Percentiles rank a stretch among this genome's conserved stretches.
phyloP scores from a whole-genome alignment of 192 early-diverging fungal genomes.

The Pilobolus umbonatus region DNA sequence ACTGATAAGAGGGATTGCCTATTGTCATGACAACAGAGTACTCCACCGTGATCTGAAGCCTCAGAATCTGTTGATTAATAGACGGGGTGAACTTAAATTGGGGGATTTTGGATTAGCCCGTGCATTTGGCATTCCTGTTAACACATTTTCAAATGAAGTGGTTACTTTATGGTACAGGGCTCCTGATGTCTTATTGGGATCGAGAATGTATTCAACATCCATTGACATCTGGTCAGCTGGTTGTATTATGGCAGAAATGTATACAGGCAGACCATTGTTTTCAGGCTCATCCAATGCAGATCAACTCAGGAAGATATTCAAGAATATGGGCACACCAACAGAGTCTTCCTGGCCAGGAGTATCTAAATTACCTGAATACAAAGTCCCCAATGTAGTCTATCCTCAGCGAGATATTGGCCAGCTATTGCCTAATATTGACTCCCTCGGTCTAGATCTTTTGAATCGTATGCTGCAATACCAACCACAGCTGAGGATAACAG shows the following conservation, averaged over 20 bases:
- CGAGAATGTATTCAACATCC: slow-evolving; percentile 88
- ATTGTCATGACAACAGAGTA: slow-evolving; percentile 81
- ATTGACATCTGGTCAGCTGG: slow-evolving; percentile 99
- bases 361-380: slow-evolving; percentile 65
- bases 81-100: slow-evolving; percentile 74
- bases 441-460: slow-evolving; percentile 65
- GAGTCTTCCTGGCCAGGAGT: slow-evolving; percentile 75
- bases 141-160: slow-evolving; percentile 97
- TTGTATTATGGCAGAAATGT: slow-evolving; percentile 98
- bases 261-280: slow-evolving; percentile 72
- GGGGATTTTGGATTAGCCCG: slow-evolving; percentile 84
- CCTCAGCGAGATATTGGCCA: slow-evolving; percentile 58
- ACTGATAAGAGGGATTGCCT: slow-evolving; percentile 75
- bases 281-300: slow-evolving; percentile 80
- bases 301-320: slow-evolving; percentile 76
- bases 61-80: slow-evolving; percentile 81
- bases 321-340: slow-evolving; percentile 73
- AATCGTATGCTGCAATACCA: slow-evolving; percentile 73
- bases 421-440: slow-evolving; percentile 71
- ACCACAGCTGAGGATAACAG: slow-evolving; percentile 58
- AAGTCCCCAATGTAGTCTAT: slow-evolving; percentile 62
- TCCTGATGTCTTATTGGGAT: slow-evolving; percentile 94
- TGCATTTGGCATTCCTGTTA: slow-evolving; percentile 81
- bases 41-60: slow-evolving; percentile 84
- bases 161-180: slow-evolving; percentile 98